Percentiles rank a stretch among this genome's conserved stretches.
Evolutionary conservation across 768 basidiomycete species (phyloP).

Genomic region (Butyriboletus loyo): DNA sequence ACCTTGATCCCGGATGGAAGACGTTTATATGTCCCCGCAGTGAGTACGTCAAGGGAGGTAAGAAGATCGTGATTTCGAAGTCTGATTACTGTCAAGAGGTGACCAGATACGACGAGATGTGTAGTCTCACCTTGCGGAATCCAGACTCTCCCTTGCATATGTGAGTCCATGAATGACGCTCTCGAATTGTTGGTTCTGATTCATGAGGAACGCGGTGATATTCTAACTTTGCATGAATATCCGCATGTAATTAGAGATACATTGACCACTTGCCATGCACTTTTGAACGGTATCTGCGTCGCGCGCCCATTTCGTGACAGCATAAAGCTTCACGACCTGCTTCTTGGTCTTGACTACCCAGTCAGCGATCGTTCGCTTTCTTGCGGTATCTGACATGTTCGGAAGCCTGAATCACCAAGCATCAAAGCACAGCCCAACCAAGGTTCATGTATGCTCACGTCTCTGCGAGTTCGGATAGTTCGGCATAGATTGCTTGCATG

Average conservation of each 20-base stretch:
- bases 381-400: constrained; percentile 75
- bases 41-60: constrained; percentile 86
- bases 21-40: constrained; percentile 79
- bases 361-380: constrained; percentile 80
- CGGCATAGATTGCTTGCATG: constrained; percentile 76
- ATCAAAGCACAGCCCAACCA: constrained; percentile 2
- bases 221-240: constrained; percentile 47
- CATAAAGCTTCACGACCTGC: constrained; percentile 86
- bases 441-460: constrained; percentile 51
- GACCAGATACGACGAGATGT: background rate
- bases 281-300: constrained; percentile 83
- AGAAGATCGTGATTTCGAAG: constrained; percentile 91
- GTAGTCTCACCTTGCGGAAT: constrained; percentile 65
- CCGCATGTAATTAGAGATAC: background rate
- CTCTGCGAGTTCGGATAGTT: constrained; percentile 80
- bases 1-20: constrained; percentile 84
- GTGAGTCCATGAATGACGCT: constrained; percentile 59
- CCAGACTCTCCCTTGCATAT: constrained; percentile 65
- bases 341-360: constrained; percentile 91
- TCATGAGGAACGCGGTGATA: constrained; percentile 81
- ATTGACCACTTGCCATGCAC: constrained; percentile 59
- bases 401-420: constrained; percentile 50
- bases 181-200: constrained; percentile 83
- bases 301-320: constrained; percentile 81
- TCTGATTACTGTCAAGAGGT: constrained; percentile 37